These are phyloP conservation scores for Ogataea degrootiae DNA, from an alignment of 805 yeast species.

Conservation along the genomic window DNA sequence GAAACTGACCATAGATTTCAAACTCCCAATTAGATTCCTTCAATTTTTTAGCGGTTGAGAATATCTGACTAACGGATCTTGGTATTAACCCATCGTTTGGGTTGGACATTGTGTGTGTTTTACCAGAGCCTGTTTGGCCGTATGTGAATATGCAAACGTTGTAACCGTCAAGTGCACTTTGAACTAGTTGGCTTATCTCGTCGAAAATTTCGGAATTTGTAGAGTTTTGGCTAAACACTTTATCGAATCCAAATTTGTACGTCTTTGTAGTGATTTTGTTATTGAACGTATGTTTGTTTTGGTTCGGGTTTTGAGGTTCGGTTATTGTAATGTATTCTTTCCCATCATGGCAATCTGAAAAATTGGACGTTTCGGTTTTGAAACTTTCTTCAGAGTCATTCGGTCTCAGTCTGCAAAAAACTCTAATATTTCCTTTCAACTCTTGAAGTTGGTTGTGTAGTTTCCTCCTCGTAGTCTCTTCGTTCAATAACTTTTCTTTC, in stretches of 20 bases:
- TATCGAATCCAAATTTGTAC: slow-evolving; percentile 65
- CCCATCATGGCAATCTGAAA: slow-evolving; percentile 16
- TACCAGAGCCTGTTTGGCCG: slow-evolving; percentile 97
- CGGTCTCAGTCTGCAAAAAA: slow-evolving; percentile 83
- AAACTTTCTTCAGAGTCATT: slow-evolving; percentile 23
- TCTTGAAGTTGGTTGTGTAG: slow-evolving; percentile 78
- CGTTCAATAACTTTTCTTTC: slow-evolving; percentile 25
- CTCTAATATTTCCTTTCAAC: slow-evolving; percentile 86
- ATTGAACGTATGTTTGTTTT: slow-evolving; percentile 1
- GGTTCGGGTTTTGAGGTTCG: slow-evolving; percentile 12
- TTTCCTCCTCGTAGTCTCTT: slow-evolving; percentile 41
- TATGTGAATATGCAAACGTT: slow-evolving; percentile 94
- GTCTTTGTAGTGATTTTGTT: slow-evolving; percentile 14
- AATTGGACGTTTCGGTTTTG: slow-evolving; percentile 5
- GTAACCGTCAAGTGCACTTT: slow-evolving; percentile 80
- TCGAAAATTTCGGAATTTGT: slow-evolving; percentile 66
- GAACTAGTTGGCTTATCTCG: slow-evolving; percentile 82
- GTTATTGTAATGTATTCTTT: slow-evolving; percentile 28
- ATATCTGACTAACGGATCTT: slow-evolving; percentile 65
- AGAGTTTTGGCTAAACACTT: slow-evolving; percentile 54
- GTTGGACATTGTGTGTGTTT: slow-evolving; percentile 84
- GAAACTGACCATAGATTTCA: slow-evolving; percentile 62
- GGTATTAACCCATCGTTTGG: slow-evolving; percentile 77
- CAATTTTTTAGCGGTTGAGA: slow-evolving; percentile 46
- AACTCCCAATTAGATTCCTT: slow-evolving; percentile 60